A percentile compares a stretch with the other conserved stretches of the same genome.
phyloP scores from a whole-genome alignment of 225 moss, liverwort and hornwort genomes.

The Polytrichum formosum region DNA sequence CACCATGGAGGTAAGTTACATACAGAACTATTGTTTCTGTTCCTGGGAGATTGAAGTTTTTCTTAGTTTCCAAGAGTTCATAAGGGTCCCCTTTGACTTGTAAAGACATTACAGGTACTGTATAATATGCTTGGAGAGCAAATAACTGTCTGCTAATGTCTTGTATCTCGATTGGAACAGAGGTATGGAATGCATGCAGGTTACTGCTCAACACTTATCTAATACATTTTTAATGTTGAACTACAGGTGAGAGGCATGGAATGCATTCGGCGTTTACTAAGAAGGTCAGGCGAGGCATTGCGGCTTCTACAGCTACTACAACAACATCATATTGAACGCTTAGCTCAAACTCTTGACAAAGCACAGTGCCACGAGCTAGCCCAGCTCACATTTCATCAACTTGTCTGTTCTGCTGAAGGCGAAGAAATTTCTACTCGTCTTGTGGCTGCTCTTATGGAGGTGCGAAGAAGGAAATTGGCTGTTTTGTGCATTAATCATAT shows the following conservation, averaged over 20 bases:
- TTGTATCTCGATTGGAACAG: too few relatives aligned
- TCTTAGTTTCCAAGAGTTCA: too few relatives aligned
- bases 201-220: too few relatives aligned
- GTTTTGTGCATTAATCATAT: too few relatives aligned
- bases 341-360: constrained; percentile 79
- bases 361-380: constrained; percentile 58
- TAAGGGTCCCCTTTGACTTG: too few relatives aligned
- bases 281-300: constrained; percentile 98
- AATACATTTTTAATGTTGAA: not conserved
- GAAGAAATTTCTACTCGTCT: constrained; percentile 93
- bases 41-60: too few relatives aligned
- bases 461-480: constrained; percentile 5
- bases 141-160: too few relatives aligned
- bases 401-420: constrained; percentile 90
- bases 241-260: constrained; percentile 94
- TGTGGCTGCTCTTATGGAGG: constrained; percentile 99
- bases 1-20: constrained; percentile 77
- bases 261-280: constrained; percentile 83
- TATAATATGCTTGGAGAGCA: too few relatives aligned
- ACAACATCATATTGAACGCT: constrained; percentile 88
- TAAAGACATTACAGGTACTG: too few relatives aligned
- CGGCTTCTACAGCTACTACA: constrained; percentile 85
- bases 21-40: too few relatives aligned
- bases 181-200: too few relatives aligned
- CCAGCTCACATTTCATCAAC: constrained; percentile 88